phyloP scores from a whole-genome alignment of 2,329 filamentous ascomycete genomes.

The Trichoderma harzianum region DNA sequence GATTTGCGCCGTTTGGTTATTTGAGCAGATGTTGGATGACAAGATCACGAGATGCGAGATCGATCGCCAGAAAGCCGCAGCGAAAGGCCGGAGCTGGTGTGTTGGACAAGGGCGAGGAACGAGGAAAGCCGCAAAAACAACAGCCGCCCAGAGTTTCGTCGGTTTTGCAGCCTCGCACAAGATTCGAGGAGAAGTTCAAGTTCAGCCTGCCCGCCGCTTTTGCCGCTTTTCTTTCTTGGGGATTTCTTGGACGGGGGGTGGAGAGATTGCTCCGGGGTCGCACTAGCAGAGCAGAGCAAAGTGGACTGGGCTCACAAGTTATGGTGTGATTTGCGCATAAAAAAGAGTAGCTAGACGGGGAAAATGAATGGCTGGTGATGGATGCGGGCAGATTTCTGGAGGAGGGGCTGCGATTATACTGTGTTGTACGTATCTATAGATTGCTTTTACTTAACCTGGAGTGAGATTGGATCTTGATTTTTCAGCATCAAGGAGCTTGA shows the following conservation, averaged over 20 bases:
- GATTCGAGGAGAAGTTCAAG: neutral
- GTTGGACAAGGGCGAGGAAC: neutral
- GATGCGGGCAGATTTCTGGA: neutral
- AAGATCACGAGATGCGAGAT: too few relatives aligned
- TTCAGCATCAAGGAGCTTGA: neutral
- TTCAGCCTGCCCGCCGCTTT: slow-evolving; percentile 1
- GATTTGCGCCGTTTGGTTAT: neutral
- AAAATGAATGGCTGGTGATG: neutral
- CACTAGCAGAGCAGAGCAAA: neutral
- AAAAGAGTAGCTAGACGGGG: neutral
- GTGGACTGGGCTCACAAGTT: neutral
- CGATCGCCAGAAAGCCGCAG: neutral
- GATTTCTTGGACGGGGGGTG: neutral
- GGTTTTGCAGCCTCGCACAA: neutral
- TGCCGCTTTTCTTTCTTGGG: neutral
- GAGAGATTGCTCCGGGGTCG: neutral
- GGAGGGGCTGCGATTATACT: neutral
- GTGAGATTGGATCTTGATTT: neutral
- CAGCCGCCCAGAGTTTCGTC: neutral
- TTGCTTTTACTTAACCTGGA: neutral
- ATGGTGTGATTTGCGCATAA: slow-evolving; percentile 1
- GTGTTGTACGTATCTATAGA: neutral
- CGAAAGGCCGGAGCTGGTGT: neutral
- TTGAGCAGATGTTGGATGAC: neutral
- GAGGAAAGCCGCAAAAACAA: neutral